A percentile compares a stretch with the other conserved stretches of the same genome.
phyloP scores from a whole-genome alignment of 1,139 yeast genomes.

The Debaryomyces sp. region DNA sequence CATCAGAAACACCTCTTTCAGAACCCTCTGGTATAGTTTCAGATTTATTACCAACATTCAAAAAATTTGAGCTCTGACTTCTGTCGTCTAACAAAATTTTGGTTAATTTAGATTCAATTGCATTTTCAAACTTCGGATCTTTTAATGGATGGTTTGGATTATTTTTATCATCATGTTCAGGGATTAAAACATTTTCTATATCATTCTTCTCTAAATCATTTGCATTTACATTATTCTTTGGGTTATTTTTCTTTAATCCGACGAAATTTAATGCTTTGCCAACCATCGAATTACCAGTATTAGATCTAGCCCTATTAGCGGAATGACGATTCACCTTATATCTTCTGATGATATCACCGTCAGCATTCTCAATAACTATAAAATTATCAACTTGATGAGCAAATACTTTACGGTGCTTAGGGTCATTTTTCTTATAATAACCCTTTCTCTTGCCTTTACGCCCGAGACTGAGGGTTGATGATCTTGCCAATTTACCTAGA shows the following conservation, averaged over 20 bases:
- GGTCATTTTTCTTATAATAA: conserved; percentile 33
- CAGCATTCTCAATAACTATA: conserved; percentile 83
- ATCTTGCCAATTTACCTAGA: conserved; percentile 14
- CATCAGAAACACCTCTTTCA: conserved; percentile 16
- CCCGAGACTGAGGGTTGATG: conserved; percentile 6
- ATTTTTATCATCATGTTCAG: conserved; percentile 25
- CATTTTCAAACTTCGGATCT: conserved; percentile 22
- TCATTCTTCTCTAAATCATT: conserved; percentile 8
- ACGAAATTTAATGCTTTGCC: conserved; percentile 53
- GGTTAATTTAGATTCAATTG: conserved; percentile 31
- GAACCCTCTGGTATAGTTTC: conserved; percentile 10
- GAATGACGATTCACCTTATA: conserved; percentile 68
- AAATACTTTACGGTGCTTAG: conserved; percentile 37
- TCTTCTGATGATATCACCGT: conserved; percentile 87
- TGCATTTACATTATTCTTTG: conserved; percentile 7
- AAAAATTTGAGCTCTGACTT: conserved; percentile 1
- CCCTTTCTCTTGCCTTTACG: conserved; percentile 22
- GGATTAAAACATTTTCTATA: conserved; percentile 14
- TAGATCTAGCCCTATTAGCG: conserved; percentile 28
- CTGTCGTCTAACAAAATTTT: conserved; percentile 18
- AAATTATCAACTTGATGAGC: conserved; percentile 63
- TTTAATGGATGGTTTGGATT: conserved; percentile 19
- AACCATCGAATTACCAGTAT: conserved; percentile 27
- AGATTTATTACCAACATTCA: conserved; percentile 1
- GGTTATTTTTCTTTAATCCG: conserved; percentile 40